Evolutionary conservation across 1,284 basidiomycete genomes (phyloP).

Genomic region (Malassezia arunalokei): DNA sequence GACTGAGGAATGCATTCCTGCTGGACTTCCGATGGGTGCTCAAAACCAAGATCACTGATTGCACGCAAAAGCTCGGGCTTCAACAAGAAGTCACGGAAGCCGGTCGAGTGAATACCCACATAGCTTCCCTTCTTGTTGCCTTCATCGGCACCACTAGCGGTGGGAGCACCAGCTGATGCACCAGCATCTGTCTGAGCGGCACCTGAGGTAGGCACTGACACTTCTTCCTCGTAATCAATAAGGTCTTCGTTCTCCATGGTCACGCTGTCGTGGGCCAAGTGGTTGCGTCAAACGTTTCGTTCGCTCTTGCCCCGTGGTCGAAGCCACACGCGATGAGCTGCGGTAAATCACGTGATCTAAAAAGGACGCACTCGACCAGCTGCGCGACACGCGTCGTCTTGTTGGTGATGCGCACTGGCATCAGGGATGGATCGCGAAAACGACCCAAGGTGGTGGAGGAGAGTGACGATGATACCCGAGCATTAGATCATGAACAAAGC

Average conservation of each 20-base stretch:
- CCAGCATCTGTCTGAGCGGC: conserved; percentile 14
- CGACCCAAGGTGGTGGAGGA: background rate
- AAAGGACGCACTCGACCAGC: background rate
- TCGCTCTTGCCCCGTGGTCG: background rate
- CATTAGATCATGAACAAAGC: background rate
- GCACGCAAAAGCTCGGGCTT: conserved; percentile 94
- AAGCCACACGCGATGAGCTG: background rate
- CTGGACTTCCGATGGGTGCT: conserved; percentile 99
- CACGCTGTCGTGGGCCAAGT: background rate
- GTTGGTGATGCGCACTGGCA: background rate
- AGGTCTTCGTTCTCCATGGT: conserved; percentile 47
- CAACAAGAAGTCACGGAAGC: conserved; percentile 68
- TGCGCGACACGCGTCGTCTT: background rate
- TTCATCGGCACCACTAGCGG: conserved; percentile 23
- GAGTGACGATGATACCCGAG: background rate
- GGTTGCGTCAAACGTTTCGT: background rate
- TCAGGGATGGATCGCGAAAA: background rate
- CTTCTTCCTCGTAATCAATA: conserved; percentile 47
- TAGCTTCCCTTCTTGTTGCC: conserved; percentile 46
- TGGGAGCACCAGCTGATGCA: conserved; percentile 25
- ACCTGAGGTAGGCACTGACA: conserved; percentile 19
- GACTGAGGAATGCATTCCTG: conserved; percentile 99
- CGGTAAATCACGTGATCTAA: conserved; percentile 13
- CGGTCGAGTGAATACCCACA: conserved; percentile 46
- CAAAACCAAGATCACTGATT: conserved; percentile 96